Base-by-base conservation (phyloP, 1,139 yeast genomes). In the Geotrichum fermentans region DNA sequence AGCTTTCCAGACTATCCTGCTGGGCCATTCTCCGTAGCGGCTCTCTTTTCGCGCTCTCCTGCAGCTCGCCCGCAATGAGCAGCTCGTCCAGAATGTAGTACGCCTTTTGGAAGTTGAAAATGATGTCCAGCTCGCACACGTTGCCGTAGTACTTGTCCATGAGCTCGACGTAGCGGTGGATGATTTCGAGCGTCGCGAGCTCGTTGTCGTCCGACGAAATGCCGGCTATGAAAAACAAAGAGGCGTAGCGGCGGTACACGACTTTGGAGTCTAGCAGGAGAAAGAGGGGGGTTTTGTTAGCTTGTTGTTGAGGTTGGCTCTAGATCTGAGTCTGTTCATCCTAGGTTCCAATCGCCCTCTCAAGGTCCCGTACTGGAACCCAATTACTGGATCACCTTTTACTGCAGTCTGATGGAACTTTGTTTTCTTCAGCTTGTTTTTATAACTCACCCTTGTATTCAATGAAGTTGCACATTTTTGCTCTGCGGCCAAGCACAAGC, bases 121-220 rank as follows among this genome's bases (percentile, higher is more conserved):
- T 92, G 55, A 92, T 89, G 67, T 90, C 71, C 28, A 68, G 63
- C 63, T 89, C 97, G 68, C 96, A 86, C 18, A 92, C 98, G 63
- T 89, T 92, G n/a, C 97, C 97, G 63, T 87, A 92, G 59, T 89
- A 80, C 61, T 85, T 83, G 71, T 92, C 99, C 96, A 92, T 88
- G 59, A 87, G 89, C 66, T 94, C 98, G 44, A 94, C 99, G 64
- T 83, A 94, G 52, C 97, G 74, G 64, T 94, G 98, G 47, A 94
- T 83, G 28, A 85, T 73, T 61, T 94, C 98, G 52, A 94, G 72
- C 1, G 95, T 81, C 50, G 88, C 69, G 57, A 94, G 74, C 65
- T 92, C 98, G 63, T 94, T 94, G 61, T 87, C 96, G 49, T 81
- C 86, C 36, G 78, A 76, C 38, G 84, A 90, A 40, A 90, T 79